Evolutionary conservation across 164 flowering plant species (phyloP).

Genomic region (Cinnamomum chago): DNA sequence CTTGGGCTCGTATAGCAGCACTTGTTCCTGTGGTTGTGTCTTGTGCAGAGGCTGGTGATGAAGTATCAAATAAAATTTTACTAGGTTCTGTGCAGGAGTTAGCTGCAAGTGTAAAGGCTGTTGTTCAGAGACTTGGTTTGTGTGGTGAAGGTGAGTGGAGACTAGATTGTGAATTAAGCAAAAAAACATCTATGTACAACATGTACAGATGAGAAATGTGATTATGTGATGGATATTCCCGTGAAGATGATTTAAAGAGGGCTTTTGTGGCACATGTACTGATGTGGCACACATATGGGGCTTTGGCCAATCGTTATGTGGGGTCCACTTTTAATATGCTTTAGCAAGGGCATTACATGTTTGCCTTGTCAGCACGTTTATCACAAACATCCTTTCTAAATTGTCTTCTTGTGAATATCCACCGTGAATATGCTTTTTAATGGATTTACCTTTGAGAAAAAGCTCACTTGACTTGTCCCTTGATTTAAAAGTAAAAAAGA

Average conservation of each 20-base stretch:
- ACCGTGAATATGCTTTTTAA: too few species aligned
- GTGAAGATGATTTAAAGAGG: background rate
- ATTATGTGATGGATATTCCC: background rate
- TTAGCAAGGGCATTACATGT: background rate
- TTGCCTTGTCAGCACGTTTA: too few species aligned
- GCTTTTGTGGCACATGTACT: background rate
- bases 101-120: constrained; percentile 83
- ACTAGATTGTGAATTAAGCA: background rate
- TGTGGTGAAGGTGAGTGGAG: constrained; percentile 64
- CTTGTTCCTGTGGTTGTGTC: constrained; percentile 86
- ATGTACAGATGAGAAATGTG: background rate
- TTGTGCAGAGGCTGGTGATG: constrained; percentile 92
- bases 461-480: too few species aligned
- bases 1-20: constrained; percentile 98
- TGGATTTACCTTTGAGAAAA: too few species aligned
- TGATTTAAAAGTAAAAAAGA: too few species aligned
- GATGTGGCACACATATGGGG: background rate
- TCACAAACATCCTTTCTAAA: too few species aligned
- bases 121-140: constrained; percentile 71
- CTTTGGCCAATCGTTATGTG: background rate
- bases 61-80: constrained; percentile 65
- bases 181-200: background rate
- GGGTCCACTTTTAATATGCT: background rate
- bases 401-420: too few species aligned
- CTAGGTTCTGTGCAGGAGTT: constrained; percentile 68